Percentiles rank a stretch among this genome's conserved stretches.
Conservation (phyloP, 2,329 filamentous ascomycete species). For the Trichoderma arundinaceum region DNA sequence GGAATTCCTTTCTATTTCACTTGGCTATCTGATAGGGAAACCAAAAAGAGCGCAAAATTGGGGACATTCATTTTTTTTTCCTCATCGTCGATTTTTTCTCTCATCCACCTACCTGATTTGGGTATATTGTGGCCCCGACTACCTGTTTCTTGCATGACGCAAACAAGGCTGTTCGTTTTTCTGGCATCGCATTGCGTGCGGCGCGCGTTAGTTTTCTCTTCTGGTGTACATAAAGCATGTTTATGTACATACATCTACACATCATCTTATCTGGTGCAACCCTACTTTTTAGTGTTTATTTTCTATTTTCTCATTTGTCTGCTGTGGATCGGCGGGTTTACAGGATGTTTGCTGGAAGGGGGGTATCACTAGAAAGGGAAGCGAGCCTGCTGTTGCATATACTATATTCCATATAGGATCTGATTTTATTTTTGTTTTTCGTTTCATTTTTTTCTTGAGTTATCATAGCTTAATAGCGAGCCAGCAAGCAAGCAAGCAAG, state of each 20-base stretch:
- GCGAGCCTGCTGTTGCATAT: slow-evolving; percentile 20
- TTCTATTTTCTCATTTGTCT: slow-evolving; percentile 7
- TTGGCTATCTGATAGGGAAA: slow-evolving; percentile 1
- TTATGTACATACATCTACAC: slow-evolving; percentile 11
- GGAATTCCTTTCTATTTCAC: not conserved
- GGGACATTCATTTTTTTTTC: slow-evolving; percentile 13
- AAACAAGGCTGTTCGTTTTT: slow-evolving; percentile 14
- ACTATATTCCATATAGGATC: slow-evolving; percentile 10
- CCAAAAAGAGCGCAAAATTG: slow-evolving; percentile 25
- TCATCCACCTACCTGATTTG: slow-evolving; percentile 17
- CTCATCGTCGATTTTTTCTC: not conserved
- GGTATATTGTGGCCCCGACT: not conserved
- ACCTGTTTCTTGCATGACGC: slow-evolving; percentile 5
- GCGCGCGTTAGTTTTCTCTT: not conserved
- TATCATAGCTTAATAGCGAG: slow-evolving; percentile 17
- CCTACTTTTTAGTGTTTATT: not conserved
- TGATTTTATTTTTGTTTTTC: not conserved
- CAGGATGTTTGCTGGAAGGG: not conserved
- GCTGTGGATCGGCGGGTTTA: slow-evolving; percentile 26
- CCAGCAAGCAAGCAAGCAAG: not conserved
- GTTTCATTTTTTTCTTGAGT: not conserved
- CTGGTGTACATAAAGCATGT: not conserved
- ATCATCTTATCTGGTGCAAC: not conserved
- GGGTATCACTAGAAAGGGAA: slow-evolving; percentile 23
- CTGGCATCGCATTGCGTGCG: slow-evolving; percentile 23